Base-by-base conservation (phyloP, 805 yeast genomes). In the Cyberlindnera mrakii region DNA sequence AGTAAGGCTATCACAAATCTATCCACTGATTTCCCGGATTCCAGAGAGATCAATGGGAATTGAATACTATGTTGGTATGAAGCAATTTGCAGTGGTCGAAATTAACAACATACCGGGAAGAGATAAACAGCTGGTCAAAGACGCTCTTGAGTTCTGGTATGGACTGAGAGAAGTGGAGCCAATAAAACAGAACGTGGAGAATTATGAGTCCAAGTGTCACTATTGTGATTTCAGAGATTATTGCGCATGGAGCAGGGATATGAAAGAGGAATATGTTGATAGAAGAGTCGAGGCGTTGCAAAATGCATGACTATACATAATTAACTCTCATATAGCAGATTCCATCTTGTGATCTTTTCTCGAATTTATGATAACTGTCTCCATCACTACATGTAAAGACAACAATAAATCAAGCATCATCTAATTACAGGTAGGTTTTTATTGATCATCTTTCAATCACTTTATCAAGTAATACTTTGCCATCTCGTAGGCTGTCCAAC, bases 401-500 rank as follows among this genome's bases (percentile, higher is more conserved):
- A 4, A 23, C 11, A 9, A 23, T 2, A 23, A 23, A 23, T 11
- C 27, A 23, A 23, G 11, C 27, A 23, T 23, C 27, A 23, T 23
- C 27, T 23, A 23, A 23, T 23, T 23, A 23, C 27, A 23, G 9
- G 27, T 23, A 23, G 10, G 8, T 10, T 6, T 23, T 23, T 23
- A 23, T 8, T 13, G 8, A 32, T 15, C 17, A 20, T 14, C 7
- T 13, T 20, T 27, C 35, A 33, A 15, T 17, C 19, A 40, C 17
- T 42, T 46, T 40, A 51, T 48, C 39, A 68, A 49, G 43, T 65
- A 63, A 49, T 64, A 67, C 45, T 91, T 91, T 35, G 96, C 97
- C 95, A 89, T 89, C 63, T 91, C 99, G 64, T 91, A 91, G 19
- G 96, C 88, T 2, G 98, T 91, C 98, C 98, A 91, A 54, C 95